Conservation (phyloP, 768 basidiomycete genomes). For the Boletus tylopilopsis region DNA sequence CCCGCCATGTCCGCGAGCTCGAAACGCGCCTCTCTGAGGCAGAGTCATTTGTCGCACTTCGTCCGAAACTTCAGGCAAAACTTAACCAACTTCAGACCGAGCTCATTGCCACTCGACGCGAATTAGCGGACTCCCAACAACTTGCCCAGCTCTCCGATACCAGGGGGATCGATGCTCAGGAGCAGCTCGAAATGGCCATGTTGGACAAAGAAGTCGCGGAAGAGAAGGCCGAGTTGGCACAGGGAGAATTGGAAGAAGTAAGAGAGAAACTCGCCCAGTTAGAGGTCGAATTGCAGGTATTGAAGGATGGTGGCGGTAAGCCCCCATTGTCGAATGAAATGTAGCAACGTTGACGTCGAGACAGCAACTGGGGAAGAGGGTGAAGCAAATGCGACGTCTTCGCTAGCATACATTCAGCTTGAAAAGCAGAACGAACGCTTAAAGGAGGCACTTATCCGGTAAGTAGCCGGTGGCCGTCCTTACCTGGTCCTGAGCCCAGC, state of each 20-base stretch:
- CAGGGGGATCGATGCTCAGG: constrained; percentile 72
- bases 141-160: constrained; percentile 67
- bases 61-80: constrained; percentile 91
- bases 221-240: constrained; percentile 79
- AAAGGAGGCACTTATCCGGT: constrained; percentile 92
- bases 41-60: constrained; percentile 74
- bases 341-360: constrained; percentile 2
- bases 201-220: constrained; percentile 97
- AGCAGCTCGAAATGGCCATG: constrained; percentile 92
- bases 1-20: constrained; percentile 77
- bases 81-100: constrained; percentile 78
- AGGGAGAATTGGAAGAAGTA: constrained; percentile 72
- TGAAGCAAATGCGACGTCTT: constrained; percentile 44
- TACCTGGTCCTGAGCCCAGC: not conserved
- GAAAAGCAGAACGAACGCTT: constrained; percentile 96
- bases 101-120: constrained; percentile 68
- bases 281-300: constrained; percentile 79
- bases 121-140: constrained; percentile 73
- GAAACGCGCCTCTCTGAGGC: constrained; percentile 83
- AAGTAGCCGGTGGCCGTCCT: constrained; percentile 11
- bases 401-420: constrained; percentile 75
- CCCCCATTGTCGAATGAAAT: not conserved
- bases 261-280: constrained; percentile 74
- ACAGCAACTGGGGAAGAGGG: constrained; percentile 27
- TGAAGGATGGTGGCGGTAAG: constrained; percentile 55